Evolutionary conservation across 352 stramenopile genomes (phyloP).

Genomic region (Pythium utonaiense): DNA sequence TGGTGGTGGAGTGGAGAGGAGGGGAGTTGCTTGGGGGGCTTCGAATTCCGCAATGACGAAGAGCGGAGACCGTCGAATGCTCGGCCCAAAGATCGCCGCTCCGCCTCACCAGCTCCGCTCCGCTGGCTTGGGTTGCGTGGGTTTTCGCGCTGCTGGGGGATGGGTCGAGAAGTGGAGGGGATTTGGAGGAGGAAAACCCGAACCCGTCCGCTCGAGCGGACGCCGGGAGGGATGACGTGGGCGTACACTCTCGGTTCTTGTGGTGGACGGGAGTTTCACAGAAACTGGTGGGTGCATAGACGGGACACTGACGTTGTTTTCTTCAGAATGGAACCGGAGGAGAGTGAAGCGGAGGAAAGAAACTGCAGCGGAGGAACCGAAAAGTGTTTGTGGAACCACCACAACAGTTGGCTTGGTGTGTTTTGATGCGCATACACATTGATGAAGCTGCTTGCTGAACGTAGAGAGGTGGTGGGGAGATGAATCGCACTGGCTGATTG

Average conservation of each 20-base stretch:
- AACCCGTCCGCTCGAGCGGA: slow-evolving; percentile 18
- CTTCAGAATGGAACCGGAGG: not conserved
- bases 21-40: slow-evolving; percentile 16
- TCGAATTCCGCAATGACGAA: slow-evolving; percentile 29
- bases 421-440: not conserved
- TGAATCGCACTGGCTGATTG: no score
- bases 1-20: slow-evolving; percentile 24
- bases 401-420: not conserved
- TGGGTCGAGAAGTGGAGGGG: not conserved
- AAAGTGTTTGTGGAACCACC: not conserved
- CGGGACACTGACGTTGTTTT: not conserved
- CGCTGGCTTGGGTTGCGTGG: not conserved
- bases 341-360: not conserved
- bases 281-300: not conserved
- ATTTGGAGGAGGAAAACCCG: not conserved
- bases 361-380: not conserved
- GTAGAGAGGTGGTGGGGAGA: not conserved
- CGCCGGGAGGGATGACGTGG: not conserved
- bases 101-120: not conserved
- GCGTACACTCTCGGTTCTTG: no score
- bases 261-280: not conserved
- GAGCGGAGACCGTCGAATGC: not conserved
- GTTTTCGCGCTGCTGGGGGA: not conserved
- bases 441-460: not conserved
- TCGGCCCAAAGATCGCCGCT: slow-evolving; percentile 12